These are phyloP conservation scores for Blastomyces gilchristii DNA, from an alignment of 2,329 filamentous ascomycete species.

Conservation along the genomic window DNA sequence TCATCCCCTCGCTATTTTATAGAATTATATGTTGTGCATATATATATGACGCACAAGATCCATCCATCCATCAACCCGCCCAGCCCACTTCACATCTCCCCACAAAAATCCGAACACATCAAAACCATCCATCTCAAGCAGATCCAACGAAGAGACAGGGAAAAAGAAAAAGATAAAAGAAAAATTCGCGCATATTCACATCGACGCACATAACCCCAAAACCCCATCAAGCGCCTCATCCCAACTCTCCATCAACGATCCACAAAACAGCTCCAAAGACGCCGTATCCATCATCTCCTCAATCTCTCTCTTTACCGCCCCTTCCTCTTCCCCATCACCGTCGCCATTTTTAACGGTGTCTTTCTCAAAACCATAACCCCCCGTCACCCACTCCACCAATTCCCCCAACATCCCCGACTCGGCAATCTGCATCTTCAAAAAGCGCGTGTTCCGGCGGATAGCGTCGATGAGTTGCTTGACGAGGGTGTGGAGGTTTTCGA, in stretches of 20 bases:
- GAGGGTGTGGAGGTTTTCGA: conserved; percentile 23
- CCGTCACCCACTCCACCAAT: conserved; percentile 31
- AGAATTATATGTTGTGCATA: neutral
- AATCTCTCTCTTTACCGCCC: conserved; percentile 17
- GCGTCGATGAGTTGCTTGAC: conserved; percentile 24
- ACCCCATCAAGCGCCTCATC: conserved; percentile 37
- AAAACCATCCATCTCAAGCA: neutral
- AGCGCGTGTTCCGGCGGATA: conserved; percentile 28
- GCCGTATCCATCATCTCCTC: conserved; percentile 30
- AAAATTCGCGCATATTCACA: neutral
- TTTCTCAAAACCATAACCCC: conserved; percentile 3
- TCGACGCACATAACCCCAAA: conserved; percentile 8
- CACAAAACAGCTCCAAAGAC: conserved; percentile 35
- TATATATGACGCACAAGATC: neutral
- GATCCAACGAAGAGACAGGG: neutral
- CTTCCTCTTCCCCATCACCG: conserved; percentile 16
- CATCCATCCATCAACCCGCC: too few species aligned
- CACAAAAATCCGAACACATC: neutral
- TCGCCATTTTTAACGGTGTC: conserved; percentile 13
- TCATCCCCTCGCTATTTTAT: too few species aligned
- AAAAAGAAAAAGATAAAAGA: neutral
- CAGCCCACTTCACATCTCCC: neutral
- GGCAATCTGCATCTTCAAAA: conserved; percentile 30
- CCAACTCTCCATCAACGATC: conserved; percentile 40
- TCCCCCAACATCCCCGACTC: conserved; percentile 34